phyloP scores from a whole-genome alignment of 352 stramenopile species.

The Pythium dissotocum region DNA sequence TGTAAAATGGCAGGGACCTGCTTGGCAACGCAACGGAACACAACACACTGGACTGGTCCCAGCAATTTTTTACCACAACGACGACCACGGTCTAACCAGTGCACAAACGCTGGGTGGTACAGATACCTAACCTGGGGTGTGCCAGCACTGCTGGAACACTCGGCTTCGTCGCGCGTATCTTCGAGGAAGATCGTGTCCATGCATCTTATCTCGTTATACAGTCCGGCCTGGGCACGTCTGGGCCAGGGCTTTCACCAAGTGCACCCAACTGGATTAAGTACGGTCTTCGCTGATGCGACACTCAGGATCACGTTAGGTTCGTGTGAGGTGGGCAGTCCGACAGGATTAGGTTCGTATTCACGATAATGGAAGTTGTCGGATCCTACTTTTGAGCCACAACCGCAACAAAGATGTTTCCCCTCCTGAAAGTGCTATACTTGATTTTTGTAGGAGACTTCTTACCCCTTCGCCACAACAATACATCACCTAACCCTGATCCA shows the following conservation, averaged over 20 bases:
- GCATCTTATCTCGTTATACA: no score
- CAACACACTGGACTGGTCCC: conserved; percentile 14
- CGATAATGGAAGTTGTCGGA: conserved; percentile 19
- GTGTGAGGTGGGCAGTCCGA: conserved; percentile 4
- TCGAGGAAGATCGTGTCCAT: no score
- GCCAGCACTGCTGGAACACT: no score
- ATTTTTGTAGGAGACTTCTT: conserved; percentile 29
- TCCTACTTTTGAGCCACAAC: conserved; percentile 34
- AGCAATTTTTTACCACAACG: not conserved
- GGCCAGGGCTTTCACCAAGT: no score
- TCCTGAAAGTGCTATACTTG: conserved; percentile 10
- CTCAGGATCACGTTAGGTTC: conserved; percentile 10
- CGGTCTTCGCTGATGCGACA: no score
- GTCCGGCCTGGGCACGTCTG: no score
- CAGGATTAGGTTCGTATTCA: conserved; percentile 13
- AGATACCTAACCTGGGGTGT: not conserved
- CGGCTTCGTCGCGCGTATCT: no score
- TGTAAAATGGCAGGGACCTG: not conserved
- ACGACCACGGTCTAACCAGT: not conserved
- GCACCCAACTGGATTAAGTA: no score
- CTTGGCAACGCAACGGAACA: conserved; percentile 28
- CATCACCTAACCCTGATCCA: conserved; percentile 13
- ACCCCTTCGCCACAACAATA: conserved; percentile 22
- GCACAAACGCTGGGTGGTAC: not conserved
- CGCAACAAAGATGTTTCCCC: conserved; percentile 29